phyloP scores from a whole-genome alignment of 2,329 filamentous ascomycete genomes.

The Ilyonectria destructans region DNA sequence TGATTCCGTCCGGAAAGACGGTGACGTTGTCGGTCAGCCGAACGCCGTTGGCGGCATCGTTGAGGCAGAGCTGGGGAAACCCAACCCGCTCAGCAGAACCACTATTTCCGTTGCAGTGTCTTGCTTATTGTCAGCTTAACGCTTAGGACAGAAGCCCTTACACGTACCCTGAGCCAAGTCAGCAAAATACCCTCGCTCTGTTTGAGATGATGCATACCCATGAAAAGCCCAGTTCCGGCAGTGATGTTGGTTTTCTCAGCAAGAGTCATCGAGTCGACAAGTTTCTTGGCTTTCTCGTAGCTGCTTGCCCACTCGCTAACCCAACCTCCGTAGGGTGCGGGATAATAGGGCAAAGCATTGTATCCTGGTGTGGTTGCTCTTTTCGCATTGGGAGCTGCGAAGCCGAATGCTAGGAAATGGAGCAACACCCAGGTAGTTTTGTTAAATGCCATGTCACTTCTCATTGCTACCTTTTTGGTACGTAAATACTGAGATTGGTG shows the following conservation, averaged over 20 bases:
- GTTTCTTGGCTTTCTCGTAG: slow-evolving; percentile 77
- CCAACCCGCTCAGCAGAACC: slow-evolving; percentile 80
- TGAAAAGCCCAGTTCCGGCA: slow-evolving; percentile 79
- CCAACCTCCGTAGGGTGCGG: slow-evolving; percentile 82
- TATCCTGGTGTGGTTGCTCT: slow-evolving; percentile 41
- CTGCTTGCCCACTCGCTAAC: slow-evolving; percentile 77
- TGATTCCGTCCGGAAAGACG: slow-evolving; percentile 86
- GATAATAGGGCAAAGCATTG: slow-evolving; percentile 75
- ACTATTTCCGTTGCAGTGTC: slow-evolving; percentile 83
- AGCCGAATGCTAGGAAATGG: slow-evolving; percentile 19
- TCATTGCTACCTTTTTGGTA: background rate
- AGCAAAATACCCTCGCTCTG: background rate
- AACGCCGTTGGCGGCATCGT: slow-evolving; percentile 81
- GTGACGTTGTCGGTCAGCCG: slow-evolving; percentile 83
- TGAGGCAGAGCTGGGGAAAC: slow-evolving; percentile 80
- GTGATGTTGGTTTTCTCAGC: slow-evolving; percentile 88
- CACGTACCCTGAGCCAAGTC: slow-evolving; percentile 35
- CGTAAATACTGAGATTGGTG: background rate
- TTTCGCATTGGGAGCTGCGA: slow-evolving; percentile 7
- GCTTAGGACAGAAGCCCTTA: accelerated
- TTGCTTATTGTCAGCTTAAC: slow-evolving; percentile 44
- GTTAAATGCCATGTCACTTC: background rate
- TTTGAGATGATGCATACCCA: slow-evolving; percentile 65
- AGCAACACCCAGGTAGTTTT: background rate
- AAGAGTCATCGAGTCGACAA: slow-evolving; percentile 84